phyloP scores from a whole-genome alignment of 2,329 filamentous ascomycete species.

The Verticillium klebahnii region DNA sequence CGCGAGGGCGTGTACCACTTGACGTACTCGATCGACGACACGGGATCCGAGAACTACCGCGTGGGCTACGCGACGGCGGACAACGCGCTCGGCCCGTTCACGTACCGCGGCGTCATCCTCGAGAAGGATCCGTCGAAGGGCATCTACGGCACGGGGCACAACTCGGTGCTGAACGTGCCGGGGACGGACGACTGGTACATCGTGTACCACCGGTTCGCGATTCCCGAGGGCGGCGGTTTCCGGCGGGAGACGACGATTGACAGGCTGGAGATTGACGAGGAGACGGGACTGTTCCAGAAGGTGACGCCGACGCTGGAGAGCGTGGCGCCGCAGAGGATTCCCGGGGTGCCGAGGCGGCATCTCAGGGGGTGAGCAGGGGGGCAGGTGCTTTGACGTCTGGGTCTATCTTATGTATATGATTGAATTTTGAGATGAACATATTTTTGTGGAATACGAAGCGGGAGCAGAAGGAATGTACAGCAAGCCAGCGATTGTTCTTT shows the following conservation, averaged over 20 bases:
- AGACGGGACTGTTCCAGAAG: constrained; percentile 29
- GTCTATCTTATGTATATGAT: too few relatives aligned
- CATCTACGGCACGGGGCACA: constrained; percentile 41
- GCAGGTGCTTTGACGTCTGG: neutral
- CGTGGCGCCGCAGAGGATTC: constrained; percentile 15
- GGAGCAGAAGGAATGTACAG: neutral
- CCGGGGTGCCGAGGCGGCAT: neutral
- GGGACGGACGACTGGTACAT: constrained; percentile 46
- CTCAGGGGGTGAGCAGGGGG: neutral
- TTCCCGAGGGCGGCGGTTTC: constrained; percentile 38
- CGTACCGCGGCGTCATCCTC: constrained; percentile 37
- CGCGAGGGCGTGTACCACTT: constrained; percentile 40
- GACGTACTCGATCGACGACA: constrained; percentile 44
- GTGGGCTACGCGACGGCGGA: constrained; percentile 40
- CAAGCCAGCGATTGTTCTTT: neutral
- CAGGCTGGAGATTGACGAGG: constrained; percentile 27
- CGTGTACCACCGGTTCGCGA: constrained; percentile 42
- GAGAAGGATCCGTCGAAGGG: constrained; percentile 33
- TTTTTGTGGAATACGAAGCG: neutral
- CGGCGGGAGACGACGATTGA: constrained; percentile 39
- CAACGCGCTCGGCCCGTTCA: constrained; percentile 35
- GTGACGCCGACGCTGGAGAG: constrained; percentile 31
- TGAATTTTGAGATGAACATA: neutral
- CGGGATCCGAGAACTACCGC: constrained; percentile 38
- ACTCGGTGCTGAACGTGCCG: constrained; percentile 40